These are phyloP conservation scores for Rhodofomes roseus DNA, from an alignment of 1,284 basidiomycete species.

Conservation along the genomic window DNA sequence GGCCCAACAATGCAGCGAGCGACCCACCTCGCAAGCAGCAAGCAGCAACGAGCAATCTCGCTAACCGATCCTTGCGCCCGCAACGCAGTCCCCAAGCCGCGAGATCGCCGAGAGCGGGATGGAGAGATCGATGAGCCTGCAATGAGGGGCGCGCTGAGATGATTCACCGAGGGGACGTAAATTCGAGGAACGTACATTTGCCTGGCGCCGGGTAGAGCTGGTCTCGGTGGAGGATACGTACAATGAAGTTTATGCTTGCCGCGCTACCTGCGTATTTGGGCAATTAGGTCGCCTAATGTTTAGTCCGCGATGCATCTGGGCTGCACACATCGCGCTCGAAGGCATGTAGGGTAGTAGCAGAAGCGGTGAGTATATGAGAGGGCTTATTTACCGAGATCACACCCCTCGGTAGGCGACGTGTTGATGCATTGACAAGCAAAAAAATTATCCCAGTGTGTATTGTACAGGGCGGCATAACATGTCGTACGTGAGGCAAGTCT, in stretches of 20 bases:
- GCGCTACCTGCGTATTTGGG: background rate
- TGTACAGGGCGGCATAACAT: too few species aligned
- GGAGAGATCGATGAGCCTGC: background rate
- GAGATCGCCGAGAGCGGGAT: background rate
- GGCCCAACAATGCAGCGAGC: background rate
- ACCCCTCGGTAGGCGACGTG: too few species aligned
- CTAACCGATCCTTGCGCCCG: background rate
- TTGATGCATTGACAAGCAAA: too few species aligned
- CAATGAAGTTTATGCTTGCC: background rate
- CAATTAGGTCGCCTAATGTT: background rate
- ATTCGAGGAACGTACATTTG: background rate
- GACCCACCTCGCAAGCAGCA: background rate
- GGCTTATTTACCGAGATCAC: too few species aligned
- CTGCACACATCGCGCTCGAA: background rate
- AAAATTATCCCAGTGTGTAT: too few species aligned
- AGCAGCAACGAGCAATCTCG: background rate
- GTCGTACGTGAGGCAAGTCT: too few species aligned
- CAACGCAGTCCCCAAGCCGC: background rate
- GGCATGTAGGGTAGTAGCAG: background rate
- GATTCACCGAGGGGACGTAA: background rate
- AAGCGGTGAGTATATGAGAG: background rate
- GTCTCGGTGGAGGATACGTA: background rate
- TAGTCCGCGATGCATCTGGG: background rate
- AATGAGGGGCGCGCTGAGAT: background rate
- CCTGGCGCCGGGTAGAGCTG: background rate